phyloP scores from a whole-genome alignment of 108 stramenopile species.

The Fragilaria crotonensis region DNA sequence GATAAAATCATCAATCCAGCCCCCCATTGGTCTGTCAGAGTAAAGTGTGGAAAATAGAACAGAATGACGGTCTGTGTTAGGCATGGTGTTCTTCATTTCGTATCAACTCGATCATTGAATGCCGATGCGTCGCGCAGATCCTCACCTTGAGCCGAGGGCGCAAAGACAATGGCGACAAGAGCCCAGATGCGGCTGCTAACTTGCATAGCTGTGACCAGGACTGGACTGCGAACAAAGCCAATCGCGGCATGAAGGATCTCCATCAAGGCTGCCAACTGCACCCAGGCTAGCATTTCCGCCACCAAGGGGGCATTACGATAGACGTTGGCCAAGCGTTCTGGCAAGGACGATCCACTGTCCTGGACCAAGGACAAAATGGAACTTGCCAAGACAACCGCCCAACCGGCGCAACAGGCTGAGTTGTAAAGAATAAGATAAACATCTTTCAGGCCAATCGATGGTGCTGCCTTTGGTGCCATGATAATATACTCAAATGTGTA shows the following conservation, averaged over 20 bases:
- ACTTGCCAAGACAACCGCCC: slow-evolving; percentile 75
- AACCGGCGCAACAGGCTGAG: slow-evolving; percentile 72
- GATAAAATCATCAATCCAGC: slow-evolving; percentile 81
- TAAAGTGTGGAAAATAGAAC: not conserved
- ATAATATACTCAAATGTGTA: no score
- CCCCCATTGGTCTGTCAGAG: slow-evolving; percentile 61
- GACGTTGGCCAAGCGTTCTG: no score
- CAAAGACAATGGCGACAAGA: slow-evolving; percentile 55
- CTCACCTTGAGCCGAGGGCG: slow-evolving; percentile 72
- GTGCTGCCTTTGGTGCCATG: no score
- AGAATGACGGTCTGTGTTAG: no score
- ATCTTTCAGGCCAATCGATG: slow-evolving; percentile 47
- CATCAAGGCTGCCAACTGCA: slow-evolving; percentile 72
- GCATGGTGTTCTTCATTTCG: no score
- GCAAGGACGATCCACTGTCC: no score
- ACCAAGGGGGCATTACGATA: no score
- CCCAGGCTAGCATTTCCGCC: no score
- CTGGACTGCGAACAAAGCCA: slow-evolving; percentile 88
- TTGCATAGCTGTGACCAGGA: slow-evolving; percentile 90
- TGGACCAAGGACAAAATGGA: no score
- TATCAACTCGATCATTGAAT: no score
- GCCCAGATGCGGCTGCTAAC: slow-evolving; percentile 81
- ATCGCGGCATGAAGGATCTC: slow-evolving; percentile 90
- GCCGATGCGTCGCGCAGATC: no score
- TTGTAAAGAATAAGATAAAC: slow-evolving; percentile 89